phyloP scores from a whole-genome alignment of 116 monocot genomes.

The Cymodocea nodosa region DNA sequence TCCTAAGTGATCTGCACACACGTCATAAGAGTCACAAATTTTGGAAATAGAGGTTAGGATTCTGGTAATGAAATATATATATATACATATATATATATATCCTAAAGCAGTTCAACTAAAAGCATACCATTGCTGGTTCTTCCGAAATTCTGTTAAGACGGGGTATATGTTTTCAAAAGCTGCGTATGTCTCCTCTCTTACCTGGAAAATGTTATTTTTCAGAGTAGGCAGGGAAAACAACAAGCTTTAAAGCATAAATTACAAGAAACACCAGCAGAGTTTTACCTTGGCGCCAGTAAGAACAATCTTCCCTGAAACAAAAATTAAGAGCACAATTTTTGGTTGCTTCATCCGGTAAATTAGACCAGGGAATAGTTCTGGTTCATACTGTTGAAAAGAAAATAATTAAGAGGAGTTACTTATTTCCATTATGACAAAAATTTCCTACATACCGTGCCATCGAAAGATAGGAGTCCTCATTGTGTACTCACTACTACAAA shows the following conservation, averaged over 20 bases:
- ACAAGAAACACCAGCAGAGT: neutral
- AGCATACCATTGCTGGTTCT: constrained; percentile 30
- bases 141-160: constrained; percentile 60
- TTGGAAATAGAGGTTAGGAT: too few relatives aligned
- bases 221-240: neutral
- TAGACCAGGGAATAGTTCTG: constrained; percentile 51
- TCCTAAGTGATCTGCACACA: too few relatives aligned
- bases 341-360: constrained; percentile 69
- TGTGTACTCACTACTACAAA: too few relatives aligned
- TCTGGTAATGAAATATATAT: too few relatives aligned
- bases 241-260: neutral
- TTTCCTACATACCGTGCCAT: too few relatives aligned
- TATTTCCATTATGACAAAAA: neutral
- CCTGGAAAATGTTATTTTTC: constrained; percentile 10
- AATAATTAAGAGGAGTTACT: neutral
- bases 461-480: too few relatives aligned
- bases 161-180: constrained; percentile 85
- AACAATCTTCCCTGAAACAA: constrained; percentile 66
- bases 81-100: too few relatives aligned
- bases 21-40: too few relatives aligned
- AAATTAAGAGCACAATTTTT: constrained; percentile 62
- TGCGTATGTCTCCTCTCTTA: constrained; percentile 43
- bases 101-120: too few relatives aligned
- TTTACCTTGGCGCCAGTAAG: constrained; percentile 62
- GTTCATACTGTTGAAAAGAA: constrained; percentile 32